Evolutionary conservation across 1,139 yeast species (phyloP), one percentile per base, ranked within the genome.

Genomic region (Zygosaccharomyces pseudobailii): DNA sequence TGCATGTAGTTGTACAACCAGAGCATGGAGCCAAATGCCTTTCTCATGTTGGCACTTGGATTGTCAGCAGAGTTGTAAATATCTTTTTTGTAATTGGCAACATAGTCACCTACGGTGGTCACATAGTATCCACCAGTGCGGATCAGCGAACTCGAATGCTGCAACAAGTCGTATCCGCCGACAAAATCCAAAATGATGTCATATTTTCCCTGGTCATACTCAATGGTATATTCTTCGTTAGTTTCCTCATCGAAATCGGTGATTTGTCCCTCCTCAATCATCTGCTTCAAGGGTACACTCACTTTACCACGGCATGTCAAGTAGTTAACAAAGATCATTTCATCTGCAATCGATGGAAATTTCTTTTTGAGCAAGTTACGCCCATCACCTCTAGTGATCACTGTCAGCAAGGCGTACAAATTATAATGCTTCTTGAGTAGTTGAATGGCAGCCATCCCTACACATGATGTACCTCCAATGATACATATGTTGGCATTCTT

Each of bases 391-490:
- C 73, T 66, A 10, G 70, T 65, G 8, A 67, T 71, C 2, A 72
- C 76, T 1, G 76, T 77, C 8, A 82, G 69, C 45, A 74, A 73
- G 21, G 59, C 59, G 35, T 63, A 63, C 3, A 78, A 74, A 3
- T 73, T 68, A 52, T 71, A 75, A 48, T 69, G 63, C 17, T 70
- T 61, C 54, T 77, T 80, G 21, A 82, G 75, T 21, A 85, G 58
- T 60, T 83, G 88, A 25, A 80, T 71, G 3, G 76, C 74, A 66
- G 71, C 75, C 50, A 79, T 65, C 2, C 92, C 95, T 5, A 84
- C 85, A n/a, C 83, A 71, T 1, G 94, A 79, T 4, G 87, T 79
- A 10, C 85, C 92, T 37, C 95, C 95, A 49, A 84, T 71, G 35
- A 87, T 71, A 42, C 86, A 68, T 1, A 85, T 75, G 42, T 63